phyloP scores from a whole-genome alignment of 495 filamentous ascomycete species.

The Tuber indicum region DNA sequence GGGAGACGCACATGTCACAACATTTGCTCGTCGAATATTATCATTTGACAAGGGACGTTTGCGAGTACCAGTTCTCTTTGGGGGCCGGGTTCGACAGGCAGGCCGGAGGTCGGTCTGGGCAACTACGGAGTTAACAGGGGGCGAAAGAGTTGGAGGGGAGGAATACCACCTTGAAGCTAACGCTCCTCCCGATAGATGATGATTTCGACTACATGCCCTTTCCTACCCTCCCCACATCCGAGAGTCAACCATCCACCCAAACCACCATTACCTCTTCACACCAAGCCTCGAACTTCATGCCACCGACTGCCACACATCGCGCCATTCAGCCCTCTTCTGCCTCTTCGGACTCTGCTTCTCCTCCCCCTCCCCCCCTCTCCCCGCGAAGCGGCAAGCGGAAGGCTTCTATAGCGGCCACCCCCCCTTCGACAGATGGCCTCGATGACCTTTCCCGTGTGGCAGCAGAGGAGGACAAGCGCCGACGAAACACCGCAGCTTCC shows the following conservation, averaged over 20 bases:
- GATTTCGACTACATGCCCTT: constrained; percentile 21
- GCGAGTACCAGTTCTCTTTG: constrained; percentile 5
- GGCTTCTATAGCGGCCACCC: constrained; percentile 36
- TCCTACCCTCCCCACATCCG: constrained; percentile 50
- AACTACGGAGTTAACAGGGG: background rate
- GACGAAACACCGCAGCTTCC: constrained; percentile 89
- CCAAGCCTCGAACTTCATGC: constrained; percentile 6
- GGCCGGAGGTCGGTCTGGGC: background rate
- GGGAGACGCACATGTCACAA: constrained; percentile 26
- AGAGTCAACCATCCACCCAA: constrained; percentile 44
- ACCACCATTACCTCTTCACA: constrained; percentile 28
- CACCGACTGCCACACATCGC: constrained; percentile 10
- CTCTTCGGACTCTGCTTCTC: constrained; percentile 29
- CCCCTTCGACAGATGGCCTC: constrained; percentile 43
- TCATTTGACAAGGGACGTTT: constrained; percentile 1
- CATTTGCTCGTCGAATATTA: constrained; percentile 10
- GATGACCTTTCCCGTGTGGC: constrained; percentile 66
- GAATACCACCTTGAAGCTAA: constrained; percentile 13
- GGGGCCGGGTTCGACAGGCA: constrained; percentile 1
- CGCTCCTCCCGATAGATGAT: constrained; percentile 12
- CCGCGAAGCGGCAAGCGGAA: constrained; percentile 40
- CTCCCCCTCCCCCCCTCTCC: constrained; percentile 21
- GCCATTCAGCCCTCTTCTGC: constrained; percentile 23
- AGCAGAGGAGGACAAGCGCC: constrained; percentile 94
- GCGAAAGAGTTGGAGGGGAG: background rate